Conservation (phyloP, 805 yeast genomes). For the Cyberlindnera lachancei region DNA sequence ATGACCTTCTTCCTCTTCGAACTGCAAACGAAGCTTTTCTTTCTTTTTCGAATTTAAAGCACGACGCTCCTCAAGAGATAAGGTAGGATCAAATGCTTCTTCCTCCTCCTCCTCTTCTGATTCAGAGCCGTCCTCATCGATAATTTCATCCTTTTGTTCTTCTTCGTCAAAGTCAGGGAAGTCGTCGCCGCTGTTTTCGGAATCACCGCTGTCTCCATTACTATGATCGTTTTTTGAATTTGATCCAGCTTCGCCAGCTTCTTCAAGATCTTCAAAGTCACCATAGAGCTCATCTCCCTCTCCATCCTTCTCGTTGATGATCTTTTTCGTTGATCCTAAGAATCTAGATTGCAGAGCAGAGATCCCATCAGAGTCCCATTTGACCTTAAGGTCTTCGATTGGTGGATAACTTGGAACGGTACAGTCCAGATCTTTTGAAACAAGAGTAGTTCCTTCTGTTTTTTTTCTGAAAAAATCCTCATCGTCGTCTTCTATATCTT, state of each 20-base stretch:
- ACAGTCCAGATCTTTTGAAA: slow-evolving; percentile 30
- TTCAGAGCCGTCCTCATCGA: neutral
- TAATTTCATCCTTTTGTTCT: slow-evolving; percentile 28
- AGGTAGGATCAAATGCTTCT: slow-evolving; percentile 26
- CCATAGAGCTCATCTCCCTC: slow-evolving; percentile 46
- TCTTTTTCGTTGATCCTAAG: slow-evolving; percentile 44
- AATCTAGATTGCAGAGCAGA: slow-evolving; percentile 38
- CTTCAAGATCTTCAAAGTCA: slow-evolving; percentile 49
- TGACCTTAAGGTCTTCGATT: slow-evolving; percentile 36
- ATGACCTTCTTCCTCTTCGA: slow-evolving; percentile 74
- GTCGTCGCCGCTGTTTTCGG: slow-evolving; percentile 33
- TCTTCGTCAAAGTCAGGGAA: slow-evolving; percentile 28
- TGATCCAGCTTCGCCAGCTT: slow-evolving; percentile 16
- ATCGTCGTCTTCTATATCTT: slow-evolving; percentile 29
- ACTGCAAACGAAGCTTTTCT: slow-evolving; percentile 80
- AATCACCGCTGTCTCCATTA: slow-evolving; percentile 23
- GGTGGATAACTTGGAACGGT: slow-evolving; percentile 31
- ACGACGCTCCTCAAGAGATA: slow-evolving; percentile 69
- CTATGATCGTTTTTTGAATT: slow-evolving; percentile 20
- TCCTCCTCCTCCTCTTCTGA: slow-evolving; percentile 28
- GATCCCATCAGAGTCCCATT: slow-evolving; percentile 40
- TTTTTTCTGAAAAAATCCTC: slow-evolving; percentile 53
- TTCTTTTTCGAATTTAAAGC: slow-evolving; percentile 81
- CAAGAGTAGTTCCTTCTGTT: slow-evolving; percentile 26
- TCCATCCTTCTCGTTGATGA: slow-evolving; percentile 25